Evolutionary conservation across 257 asterid species (phyloP), one percentile per base, ranked within the genome.

Genomic region (Plantago elongata): DNA sequence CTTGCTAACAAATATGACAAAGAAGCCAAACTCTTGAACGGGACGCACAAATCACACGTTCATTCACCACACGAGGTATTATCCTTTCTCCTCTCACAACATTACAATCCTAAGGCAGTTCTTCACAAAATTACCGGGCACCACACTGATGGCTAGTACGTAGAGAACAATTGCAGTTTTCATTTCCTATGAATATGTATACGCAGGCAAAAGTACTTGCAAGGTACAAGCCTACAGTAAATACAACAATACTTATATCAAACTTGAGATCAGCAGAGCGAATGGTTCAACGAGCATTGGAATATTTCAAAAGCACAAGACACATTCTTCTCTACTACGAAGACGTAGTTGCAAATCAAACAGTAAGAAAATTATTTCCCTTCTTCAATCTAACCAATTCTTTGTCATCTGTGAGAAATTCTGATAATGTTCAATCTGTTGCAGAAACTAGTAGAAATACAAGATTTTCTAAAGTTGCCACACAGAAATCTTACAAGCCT

Each of bases 21-120:
- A 72, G 78, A 83, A 38, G 83, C 60, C 44, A 90, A 82, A 66
- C 77, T 69, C 0, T 47, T 90, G 64, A 90, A 90, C 43, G 98
- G 98, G 49, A 85, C 88, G 1, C 96, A 90, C 64, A 83, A 85
- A 76, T 87, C 98, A 46, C 98, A 90, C 52, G 95, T 81, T 13
- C 96, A 88, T 79, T 72, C 96, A 9, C 69, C 86, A 12, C 77
- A 75, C 9, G 98, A 90, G 81, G 97, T 90, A 55, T 14, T 46
- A 6, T 44, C 10, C 60, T 16, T 13, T 55, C 64, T 62, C 5
- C 40, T 34, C 40, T 34, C 40, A 3, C 40, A 0, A 5, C 0
- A 34, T 34, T 34, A 7, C 40, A 34, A 34, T 34, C 40, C 4
- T 22, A 22, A 2, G 27, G 27, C 2, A 22, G 27, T 22, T 22